phyloP scores from a whole-genome alignment of 805 yeast species.

The Yarrowia sp. region DNA sequence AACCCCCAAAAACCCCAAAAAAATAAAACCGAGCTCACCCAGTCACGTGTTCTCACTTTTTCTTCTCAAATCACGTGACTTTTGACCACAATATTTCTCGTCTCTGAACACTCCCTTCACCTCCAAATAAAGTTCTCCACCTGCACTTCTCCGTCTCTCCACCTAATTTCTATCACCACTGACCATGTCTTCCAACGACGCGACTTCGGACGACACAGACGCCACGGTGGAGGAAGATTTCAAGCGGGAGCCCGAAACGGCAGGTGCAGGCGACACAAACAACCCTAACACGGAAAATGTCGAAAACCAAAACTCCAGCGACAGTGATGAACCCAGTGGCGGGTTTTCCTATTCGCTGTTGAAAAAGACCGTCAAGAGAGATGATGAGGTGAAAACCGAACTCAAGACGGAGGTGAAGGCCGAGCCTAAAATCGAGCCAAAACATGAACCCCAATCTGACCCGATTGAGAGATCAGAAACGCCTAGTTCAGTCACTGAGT shows the following conservation, averaged over 20 bases:
- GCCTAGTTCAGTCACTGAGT: background rate
- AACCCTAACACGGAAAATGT: background rate
- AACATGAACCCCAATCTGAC: background rate
- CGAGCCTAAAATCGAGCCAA: background rate
- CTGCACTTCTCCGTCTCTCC: background rate
- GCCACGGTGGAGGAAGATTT: conserved; percentile 35
- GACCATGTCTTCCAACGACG: conserved; percentile 34
- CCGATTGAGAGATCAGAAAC: background rate
- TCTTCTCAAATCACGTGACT: background rate
- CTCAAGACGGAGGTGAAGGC: background rate
- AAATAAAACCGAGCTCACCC: background rate
- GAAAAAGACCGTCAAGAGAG: background rate
- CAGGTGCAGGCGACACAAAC: background rate
- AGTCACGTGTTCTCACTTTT: no score
- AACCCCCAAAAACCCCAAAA: no score
- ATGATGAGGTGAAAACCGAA: background rate
- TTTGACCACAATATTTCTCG: background rate
- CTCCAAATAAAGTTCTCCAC: background rate
- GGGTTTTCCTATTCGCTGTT: conserved; percentile 15
- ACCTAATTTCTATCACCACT: background rate
- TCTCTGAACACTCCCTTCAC: no score
- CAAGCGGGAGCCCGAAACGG: conserved; percentile 2
- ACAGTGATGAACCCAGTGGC: conserved; percentile 10
- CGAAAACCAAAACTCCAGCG: background rate
- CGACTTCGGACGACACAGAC: conserved; percentile 38